Conservation (phyloP, 345 rosid species). For the Corchorus capsularis region DNA sequence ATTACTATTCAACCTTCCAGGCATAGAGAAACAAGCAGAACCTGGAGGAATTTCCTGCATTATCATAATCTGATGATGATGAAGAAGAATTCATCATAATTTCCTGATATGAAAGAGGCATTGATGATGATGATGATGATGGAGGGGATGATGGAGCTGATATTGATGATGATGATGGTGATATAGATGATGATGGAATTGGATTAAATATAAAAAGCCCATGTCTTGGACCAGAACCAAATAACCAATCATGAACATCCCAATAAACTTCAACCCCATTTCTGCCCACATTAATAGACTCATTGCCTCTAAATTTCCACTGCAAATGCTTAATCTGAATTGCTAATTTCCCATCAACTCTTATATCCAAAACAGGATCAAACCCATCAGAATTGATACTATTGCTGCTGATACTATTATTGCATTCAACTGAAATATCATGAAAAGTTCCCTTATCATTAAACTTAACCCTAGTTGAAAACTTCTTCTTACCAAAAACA, state of each 20-base stretch:
- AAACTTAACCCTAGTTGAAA: conserved; percentile 41
- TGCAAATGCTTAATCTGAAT: conserved; percentile 53
- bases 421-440: conserved; percentile 47
- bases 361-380: conserved; percentile 48
- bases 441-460: conserved; percentile 41
- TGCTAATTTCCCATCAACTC: conserved; percentile 46
- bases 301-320: conserved; percentile 65
- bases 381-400: conserved; percentile 19
- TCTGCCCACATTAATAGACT: conserved; percentile 33
- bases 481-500: conserved; percentile 52
- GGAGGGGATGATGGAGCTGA: conserved; percentile 25
- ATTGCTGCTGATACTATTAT: not conserved
- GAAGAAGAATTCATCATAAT: conserved; percentile 14
- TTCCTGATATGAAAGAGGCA: conserved; percentile 22
- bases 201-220: conserved; percentile 55
- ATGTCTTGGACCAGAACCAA: conserved; percentile 55
- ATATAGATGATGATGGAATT: conserved; percentile 18
- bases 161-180: conserved; percentile 15
- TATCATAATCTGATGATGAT: conserved; percentile 24
- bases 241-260: conserved; percentile 65
- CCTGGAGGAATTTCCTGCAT: conserved; percentile 33
- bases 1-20: conserved; percentile 47
- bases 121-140: not conserved
- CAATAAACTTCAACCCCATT: conserved; percentile 48
- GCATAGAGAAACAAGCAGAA: conserved; percentile 57